These are phyloP conservation scores for Polytolypa hystricis DNA, from an alignment of 2,329 filamentous ascomycete species.

Conservation along the genomic window DNA sequence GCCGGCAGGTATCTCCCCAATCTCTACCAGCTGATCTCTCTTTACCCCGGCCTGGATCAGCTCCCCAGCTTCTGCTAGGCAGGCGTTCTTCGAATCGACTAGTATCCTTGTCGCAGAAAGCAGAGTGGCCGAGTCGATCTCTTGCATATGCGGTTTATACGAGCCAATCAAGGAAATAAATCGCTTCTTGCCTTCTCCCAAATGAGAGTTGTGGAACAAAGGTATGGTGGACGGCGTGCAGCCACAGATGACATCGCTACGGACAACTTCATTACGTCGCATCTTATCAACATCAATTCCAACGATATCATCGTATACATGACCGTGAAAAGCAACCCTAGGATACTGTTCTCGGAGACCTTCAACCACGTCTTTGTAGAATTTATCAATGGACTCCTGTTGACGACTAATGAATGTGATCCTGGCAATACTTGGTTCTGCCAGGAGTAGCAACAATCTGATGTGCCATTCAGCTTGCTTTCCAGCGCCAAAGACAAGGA, in stretches of 20 bases:
- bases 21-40: slow-evolving; percentile 30
- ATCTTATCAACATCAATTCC: slow-evolving; percentile 32
- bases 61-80: slow-evolving; percentile 37
- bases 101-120: slow-evolving; percentile 51
- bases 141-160: slow-evolving; percentile 44
- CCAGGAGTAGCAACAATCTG: slow-evolving; percentile 39
- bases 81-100: slow-evolving; percentile 47
- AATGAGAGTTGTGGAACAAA: slow-evolving; percentile 28
- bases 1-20: slow-evolving; percentile 25
- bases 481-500: slow-evolving; percentile 40
- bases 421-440: slow-evolving; percentile 37
- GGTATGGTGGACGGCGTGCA: slow-evolving; percentile 37
- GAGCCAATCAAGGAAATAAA: slow-evolving; percentile 44
- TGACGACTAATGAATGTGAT: slow-evolving; percentile 68
- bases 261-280: slow-evolving; percentile 20
- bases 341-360: slow-evolving; percentile 29
- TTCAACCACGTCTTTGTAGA: slow-evolving; percentile 19
- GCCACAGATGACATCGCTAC: slow-evolving; percentile 38
- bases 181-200: slow-evolving; percentile 25
- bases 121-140: slow-evolving; percentile 36
- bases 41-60: slow-evolving; percentile 30
- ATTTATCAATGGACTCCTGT: slow-evolving; percentile 46
- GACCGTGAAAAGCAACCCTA: slow-evolving; percentile 13
- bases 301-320: slow-evolving; percentile 17
- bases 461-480: slow-evolving; percentile 42